Percentiles rank a stretch among this genome's conserved stretches.
phyloP scores from a whole-genome alignment of 2,329 filamentous ascomycete species.

The Neopestalotiopsis sp. region DNA sequence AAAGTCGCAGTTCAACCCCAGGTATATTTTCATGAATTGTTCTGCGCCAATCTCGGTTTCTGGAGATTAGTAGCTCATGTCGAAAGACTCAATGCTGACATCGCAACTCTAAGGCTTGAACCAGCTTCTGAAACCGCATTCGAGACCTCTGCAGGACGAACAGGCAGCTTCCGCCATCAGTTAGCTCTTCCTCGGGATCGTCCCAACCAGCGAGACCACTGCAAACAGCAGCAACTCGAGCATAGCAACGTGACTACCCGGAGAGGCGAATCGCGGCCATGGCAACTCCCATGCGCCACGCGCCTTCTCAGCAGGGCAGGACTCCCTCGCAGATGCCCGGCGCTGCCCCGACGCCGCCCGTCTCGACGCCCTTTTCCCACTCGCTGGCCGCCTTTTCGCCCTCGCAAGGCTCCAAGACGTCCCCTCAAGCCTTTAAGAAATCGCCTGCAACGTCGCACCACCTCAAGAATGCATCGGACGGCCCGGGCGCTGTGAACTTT shows the following conservation, averaged over 20 bases:
- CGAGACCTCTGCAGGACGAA: no score
- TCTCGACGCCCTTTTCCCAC: constrained; percentile 68
- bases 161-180: background rate
- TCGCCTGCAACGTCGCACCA: constrained; percentile 55
- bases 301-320: constrained; percentile 56
- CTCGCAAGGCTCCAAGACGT: constrained; percentile 58
- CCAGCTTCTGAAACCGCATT: no score
- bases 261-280: constrained; percentile 26
- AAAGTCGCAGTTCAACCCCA: background rate
- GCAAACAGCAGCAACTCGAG: background rate
- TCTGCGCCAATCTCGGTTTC: background rate
- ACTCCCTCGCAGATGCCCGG: constrained; percentile 55
- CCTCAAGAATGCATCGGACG: constrained; percentile 20
- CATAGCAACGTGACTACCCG: background rate
- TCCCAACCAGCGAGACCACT: background rate
- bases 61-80: background rate
- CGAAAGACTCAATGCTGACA: background rate
- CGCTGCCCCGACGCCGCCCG: constrained; percentile 66
- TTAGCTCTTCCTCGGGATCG: background rate
- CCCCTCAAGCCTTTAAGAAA: constrained; percentile 69
- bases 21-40: background rate
- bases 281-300: constrained; percentile 42
- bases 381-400: constrained; percentile 67
- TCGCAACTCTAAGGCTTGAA: background rate
- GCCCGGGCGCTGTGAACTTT: constrained; percentile 55